Evolutionary conservation across 148 eudicot genomes (phyloP).

Genomic region (Hydrangea macrophylla): DNA sequence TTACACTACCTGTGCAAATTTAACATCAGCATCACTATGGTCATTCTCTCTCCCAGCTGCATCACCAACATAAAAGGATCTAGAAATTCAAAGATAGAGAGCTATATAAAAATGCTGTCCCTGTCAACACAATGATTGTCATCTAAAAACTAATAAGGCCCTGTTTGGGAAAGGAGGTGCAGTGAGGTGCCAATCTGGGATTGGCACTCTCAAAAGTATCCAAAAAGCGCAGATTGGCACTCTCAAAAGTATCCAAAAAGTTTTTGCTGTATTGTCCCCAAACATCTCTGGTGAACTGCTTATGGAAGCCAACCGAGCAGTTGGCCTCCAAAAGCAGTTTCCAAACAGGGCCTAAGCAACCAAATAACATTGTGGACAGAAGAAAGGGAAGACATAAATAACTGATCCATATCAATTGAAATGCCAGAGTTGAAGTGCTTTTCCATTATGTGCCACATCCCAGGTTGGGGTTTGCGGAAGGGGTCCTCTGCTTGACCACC

Average conservation of each 20-base stretch:
- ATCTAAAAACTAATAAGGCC: no score
- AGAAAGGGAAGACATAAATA: not conserved
- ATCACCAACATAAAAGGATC: conserved; percentile 96
- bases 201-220: no score
- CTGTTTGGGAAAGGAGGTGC: no score
- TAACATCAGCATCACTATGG: conserved; percentile 83
- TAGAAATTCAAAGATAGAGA: conserved; percentile 19
- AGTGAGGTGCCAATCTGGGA: no score
- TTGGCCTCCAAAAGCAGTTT: no score
- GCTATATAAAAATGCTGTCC: not conserved
- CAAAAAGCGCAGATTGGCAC: no score
- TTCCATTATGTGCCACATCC: conserved; percentile 95
- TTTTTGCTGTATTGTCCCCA: no score
- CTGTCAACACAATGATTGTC: not conserved
- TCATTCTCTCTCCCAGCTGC: conserved; percentile 84
- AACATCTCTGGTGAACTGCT: no score
- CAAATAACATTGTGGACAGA: not conserved
- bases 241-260: no score
- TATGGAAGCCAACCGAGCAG: no score
- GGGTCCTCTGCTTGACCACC: conserved; percentile 46
- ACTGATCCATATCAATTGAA: conserved; percentile 1
- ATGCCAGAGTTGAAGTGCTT: conserved; percentile 17
- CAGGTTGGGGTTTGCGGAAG: conserved; percentile 82
- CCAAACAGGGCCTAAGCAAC: not conserved
- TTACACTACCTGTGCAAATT: conserved; percentile 78